Evolutionary conservation across 495 filamentous ascomycete species (phyloP).

Genomic region (Daldinia grandis): DNA sequence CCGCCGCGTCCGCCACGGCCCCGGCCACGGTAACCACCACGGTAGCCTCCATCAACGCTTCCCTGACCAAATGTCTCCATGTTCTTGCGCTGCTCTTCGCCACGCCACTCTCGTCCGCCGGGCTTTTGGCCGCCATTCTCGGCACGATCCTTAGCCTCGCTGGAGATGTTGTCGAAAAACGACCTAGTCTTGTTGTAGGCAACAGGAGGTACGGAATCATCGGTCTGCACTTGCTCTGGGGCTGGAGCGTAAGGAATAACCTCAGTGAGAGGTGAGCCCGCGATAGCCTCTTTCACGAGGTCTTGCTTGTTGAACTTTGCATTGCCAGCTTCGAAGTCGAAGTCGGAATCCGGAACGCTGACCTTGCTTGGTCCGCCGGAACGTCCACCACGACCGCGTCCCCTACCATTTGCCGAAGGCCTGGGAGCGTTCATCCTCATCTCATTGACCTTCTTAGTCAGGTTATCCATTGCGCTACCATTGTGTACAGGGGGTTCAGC

Average conservation of each 20-base stretch:
- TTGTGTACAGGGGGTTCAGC: conserved; percentile 42
- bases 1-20: conserved; percentile 74
- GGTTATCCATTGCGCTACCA: conserved; percentile 71
- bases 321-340: conserved; percentile 91
- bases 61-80: conserved; percentile 99
- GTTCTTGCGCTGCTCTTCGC: conserved; percentile 93
- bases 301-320: conserved; percentile 99
- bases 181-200: conserved; percentile 85
- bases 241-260: conserved; percentile 50
- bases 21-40: conserved; percentile 74
- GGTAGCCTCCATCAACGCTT: conserved; percentile 86
- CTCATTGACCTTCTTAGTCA: conserved; percentile 85
- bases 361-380: conserved; percentile 72
- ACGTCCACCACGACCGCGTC: conserved; percentile 64
- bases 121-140: conserved; percentile 69
- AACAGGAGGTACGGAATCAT: conserved; percentile 50
- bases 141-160: conserved; percentile 88
- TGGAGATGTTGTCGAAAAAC: conserved; percentile 98
- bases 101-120: conserved; percentile 90
- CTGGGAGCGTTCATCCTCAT: conserved; percentile 73
- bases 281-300: conserved; percentile 88
- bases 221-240: conserved; percentile 41
- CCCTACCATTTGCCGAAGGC: conserved; percentile 50
- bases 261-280: conserved; percentile 74
- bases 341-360: conserved; percentile 88